Evolutionary conservation across 1,284 basidiomycete genomes (phyloP).

Genomic region (Ceratobasidium sp.): DNA sequence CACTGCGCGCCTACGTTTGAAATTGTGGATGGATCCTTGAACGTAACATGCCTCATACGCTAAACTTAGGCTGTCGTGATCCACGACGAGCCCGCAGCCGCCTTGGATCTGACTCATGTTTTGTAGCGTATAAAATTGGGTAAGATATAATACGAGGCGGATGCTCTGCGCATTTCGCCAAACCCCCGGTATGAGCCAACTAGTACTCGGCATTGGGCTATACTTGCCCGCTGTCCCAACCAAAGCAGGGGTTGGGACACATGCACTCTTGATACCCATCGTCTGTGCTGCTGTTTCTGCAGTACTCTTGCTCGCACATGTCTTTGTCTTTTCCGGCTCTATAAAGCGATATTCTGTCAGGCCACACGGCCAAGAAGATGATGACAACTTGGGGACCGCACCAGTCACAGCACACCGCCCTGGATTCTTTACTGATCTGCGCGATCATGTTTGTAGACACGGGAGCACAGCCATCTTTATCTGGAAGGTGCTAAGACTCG

Average conservation of each 20-base stretch:
- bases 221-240: slow-evolving; percentile 9
- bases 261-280: slow-evolving; percentile 13
- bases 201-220: slow-evolving; percentile 21
- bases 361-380: neutral
- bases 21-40: no score
- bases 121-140: no score
- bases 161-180: no score
- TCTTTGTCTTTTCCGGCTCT: slow-evolving; percentile 4
- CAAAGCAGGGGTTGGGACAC: slow-evolving; percentile 8
- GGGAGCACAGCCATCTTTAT: slow-evolving; percentile 26
- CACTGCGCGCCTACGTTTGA: no score
- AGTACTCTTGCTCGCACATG: neutral
- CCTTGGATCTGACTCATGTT: no score
- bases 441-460: slow-evolving; percentile 19
- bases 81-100: no score
- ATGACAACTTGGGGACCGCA: no score
- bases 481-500: slow-evolving; percentile 32
- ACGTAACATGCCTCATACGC: no score
- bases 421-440: slow-evolving; percentile 33
- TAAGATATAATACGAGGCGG: no score
- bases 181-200: no score
- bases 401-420: neutral
- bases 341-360: neutral
- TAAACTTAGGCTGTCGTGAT: no score
- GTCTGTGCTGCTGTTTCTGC: slow-evolving; percentile 13